phyloP scores from a whole-genome alignment of 1,139 yeast genomes.

The Geotrichum cucujoidarum region DNA sequence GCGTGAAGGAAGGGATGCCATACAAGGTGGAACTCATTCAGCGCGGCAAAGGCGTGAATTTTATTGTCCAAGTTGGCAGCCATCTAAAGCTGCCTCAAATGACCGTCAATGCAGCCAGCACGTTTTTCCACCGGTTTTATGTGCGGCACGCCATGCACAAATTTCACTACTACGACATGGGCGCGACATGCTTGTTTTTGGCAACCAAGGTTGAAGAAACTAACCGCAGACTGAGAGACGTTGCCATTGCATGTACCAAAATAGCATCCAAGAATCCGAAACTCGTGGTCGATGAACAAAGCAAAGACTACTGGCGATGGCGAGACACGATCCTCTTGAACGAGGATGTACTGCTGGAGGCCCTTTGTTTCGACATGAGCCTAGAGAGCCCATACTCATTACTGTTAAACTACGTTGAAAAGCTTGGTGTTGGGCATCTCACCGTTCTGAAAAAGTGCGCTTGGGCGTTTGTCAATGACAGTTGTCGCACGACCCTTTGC shows the following conservation, averaged over 20 bases:
- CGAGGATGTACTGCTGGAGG: constrained; percentile 46
- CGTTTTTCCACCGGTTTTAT: constrained; percentile 48
- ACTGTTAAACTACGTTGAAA: constrained; percentile 27
- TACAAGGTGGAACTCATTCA: constrained; percentile 40
- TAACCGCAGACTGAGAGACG: constrained; percentile 44
- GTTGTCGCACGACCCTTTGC: constrained; percentile 37
- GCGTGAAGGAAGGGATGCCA: constrained; percentile 38
- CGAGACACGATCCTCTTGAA: constrained; percentile 41
- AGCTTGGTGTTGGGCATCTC: constrained; percentile 27
- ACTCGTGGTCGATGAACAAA: constrained; percentile 43
- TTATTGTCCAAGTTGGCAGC: constrained; percentile 43
- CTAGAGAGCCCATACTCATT: constrained; percentile 43
- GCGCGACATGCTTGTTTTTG: constrained; percentile 47
- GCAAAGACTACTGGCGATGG: constrained; percentile 50
- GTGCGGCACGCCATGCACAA: constrained; percentile 41
- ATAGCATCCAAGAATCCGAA: constrained; percentile 43
- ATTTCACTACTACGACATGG: constrained; percentile 44
- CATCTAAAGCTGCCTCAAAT: constrained; percentile 44
- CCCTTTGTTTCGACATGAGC: constrained; percentile 48
- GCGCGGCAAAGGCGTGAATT: constrained; percentile 46
- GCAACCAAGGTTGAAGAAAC: constrained; percentile 53
- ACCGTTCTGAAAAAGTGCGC: constrained; percentile 34
- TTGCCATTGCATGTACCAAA: constrained; percentile 45
- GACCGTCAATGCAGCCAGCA: constrained; percentile 47
- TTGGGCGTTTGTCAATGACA: constrained; percentile 40